Conservation (phyloP, 2,329 filamentous ascomycete genomes). For the Aureobasidium lini region DNA sequence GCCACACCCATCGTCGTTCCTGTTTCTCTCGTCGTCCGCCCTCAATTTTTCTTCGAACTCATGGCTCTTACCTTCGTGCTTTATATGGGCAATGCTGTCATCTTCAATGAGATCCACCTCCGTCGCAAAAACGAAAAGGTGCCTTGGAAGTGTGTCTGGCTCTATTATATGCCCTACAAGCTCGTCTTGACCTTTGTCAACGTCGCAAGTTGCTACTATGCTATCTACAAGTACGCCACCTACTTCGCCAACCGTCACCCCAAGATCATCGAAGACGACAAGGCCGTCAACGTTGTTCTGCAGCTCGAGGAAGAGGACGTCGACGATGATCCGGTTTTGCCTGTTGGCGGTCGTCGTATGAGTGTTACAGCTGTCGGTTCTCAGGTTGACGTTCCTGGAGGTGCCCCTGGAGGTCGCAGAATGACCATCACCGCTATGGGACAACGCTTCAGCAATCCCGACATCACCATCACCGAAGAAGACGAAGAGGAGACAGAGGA, state of each 20-base stretch:
- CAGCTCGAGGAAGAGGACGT: conserved; percentile 15
- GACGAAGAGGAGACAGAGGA: conserved; percentile 5
- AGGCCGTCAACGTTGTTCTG: conserved; percentile 24
- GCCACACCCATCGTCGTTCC: conserved; percentile 40
- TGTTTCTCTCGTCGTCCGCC: conserved; percentile 37
- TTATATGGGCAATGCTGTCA: conserved; percentile 37
- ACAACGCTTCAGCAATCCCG: conserved; percentile 12
- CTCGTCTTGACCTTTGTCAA: conserved; percentile 40
- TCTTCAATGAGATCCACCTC: conserved; percentile 45
- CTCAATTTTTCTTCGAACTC: conserved; percentile 33
- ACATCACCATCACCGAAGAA: conserved; percentile 9
- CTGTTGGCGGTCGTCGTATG: conserved; percentile 16
- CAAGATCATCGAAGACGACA: conserved; percentile 42
- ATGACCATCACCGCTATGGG: conserved; percentile 17
- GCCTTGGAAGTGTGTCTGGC: conserved; percentile 29
- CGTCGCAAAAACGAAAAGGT: conserved; percentile 39
- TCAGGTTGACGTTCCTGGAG: conserved; percentile 7
- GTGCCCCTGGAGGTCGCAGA: background rate
- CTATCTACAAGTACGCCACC: conserved; percentile 33
- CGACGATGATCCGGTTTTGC: background rate
- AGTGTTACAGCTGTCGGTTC: conserved; percentile 17
- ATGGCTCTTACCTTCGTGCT: conserved; percentile 32
- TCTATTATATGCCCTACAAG: conserved; percentile 42
- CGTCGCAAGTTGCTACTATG: conserved; percentile 27
- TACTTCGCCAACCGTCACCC: conserved; percentile 43